Evolutionary conservation across 495 filamentous ascomycete genomes (phyloP).

Genomic region (Hyphodiscus hymeniophilus): DNA sequence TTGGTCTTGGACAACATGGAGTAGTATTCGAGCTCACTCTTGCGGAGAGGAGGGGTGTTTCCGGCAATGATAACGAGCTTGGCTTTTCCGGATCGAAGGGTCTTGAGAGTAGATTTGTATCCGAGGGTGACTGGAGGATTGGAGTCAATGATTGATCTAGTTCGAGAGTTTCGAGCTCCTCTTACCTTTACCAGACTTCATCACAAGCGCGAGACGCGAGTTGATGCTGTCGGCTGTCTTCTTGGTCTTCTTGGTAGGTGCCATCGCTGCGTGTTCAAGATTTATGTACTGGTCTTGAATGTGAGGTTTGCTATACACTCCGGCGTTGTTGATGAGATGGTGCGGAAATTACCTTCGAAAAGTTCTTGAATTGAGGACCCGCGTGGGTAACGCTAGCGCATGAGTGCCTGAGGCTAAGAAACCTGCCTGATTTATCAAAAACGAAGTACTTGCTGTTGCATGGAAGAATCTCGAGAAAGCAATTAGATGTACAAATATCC

Average conservation of each 20-base stretch:
- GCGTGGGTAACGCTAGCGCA: too few species aligned
- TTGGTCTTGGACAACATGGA: slow-evolving; percentile 88
- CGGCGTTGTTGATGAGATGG: slow-evolving; percentile 14
- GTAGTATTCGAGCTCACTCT: slow-evolving; percentile 88
- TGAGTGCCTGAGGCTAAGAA: background rate
- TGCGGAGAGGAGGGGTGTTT: slow-evolving; percentile 93
- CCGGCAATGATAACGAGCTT: slow-evolving; percentile 77
- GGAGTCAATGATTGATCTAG: slow-evolving; percentile 3
- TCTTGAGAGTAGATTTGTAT: slow-evolving; percentile 95
- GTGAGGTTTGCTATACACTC: slow-evolving; percentile 17
- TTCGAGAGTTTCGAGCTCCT: background rate
- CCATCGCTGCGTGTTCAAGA: slow-evolving; percentile 45
- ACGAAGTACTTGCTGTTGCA: too few species aligned
- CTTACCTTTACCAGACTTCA: slow-evolving; percentile 89
- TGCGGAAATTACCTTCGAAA: slow-evolving; percentile 6
- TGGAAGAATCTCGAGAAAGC: too few species aligned
- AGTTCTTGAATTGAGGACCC: background rate
- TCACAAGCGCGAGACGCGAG: slow-evolving; percentile 76
- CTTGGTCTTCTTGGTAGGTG: slow-evolving; percentile 84
- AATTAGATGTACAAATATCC: too few species aligned
- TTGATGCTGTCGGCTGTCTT: slow-evolving; percentile 88
- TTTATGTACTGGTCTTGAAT: slow-evolving; percentile 16
- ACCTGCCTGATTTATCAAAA: too few species aligned
- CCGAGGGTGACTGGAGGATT: slow-evolving; percentile 61
- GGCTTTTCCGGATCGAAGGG: slow-evolving; percentile 77